Conservation (phyloP, 2,329 filamentous ascomycete genomes). For the Epichloe brachyelytri region DNA sequence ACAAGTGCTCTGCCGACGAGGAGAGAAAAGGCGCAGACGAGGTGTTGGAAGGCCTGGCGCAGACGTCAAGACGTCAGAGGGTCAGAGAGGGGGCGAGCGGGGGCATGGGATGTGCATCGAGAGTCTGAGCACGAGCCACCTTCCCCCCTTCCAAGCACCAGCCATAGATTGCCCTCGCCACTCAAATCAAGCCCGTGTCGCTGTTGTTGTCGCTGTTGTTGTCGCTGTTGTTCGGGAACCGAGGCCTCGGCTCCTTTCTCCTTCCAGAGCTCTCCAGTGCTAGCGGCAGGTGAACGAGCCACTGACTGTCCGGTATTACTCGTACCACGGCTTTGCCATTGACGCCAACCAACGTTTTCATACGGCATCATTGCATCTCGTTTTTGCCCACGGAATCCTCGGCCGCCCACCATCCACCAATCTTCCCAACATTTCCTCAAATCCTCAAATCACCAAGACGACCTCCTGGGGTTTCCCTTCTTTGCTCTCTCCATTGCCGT, state of each 20-base stretch:
- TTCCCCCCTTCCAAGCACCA: too few relatives aligned
- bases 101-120: background rate
- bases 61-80: background rate
- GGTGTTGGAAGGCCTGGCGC: background rate
- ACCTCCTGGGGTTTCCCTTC: background rate
- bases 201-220: too few relatives aligned
- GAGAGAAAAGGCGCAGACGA: background rate
- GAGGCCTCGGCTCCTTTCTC: too few relatives aligned
- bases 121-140: too few relatives aligned
- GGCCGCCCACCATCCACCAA: background rate
- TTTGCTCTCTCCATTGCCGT: background rate
- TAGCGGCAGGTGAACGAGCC: too few relatives aligned
- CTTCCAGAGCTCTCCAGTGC: too few relatives aligned
- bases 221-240: too few relatives aligned
- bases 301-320: too few relatives aligned
- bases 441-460: too few relatives aligned
- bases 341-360: background rate
- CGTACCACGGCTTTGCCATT: background rate
- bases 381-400: background rate
- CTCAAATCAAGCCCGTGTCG: too few relatives aligned
- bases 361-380: background rate
- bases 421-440: background rate
- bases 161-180: too few relatives aligned
- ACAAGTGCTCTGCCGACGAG: background rate
- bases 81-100: background rate